A percentile compares a stretch with the other conserved stretches of the same genome.
Conservation (phyloP, 768 basidiomycete genomes). For the Mycena filopes region DNA sequence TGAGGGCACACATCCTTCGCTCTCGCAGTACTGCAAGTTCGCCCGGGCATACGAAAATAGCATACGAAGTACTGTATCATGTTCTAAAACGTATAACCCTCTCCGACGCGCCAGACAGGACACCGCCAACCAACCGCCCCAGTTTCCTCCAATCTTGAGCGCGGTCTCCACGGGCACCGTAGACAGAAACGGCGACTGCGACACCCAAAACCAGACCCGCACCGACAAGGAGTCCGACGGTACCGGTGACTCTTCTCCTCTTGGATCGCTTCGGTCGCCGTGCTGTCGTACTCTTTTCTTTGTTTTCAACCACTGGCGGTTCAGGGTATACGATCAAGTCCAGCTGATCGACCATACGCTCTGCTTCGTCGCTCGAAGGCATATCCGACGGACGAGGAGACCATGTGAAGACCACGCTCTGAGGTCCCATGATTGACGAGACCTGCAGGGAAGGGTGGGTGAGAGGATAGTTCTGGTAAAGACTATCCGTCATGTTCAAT, state of each 20-base stretch:
- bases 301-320: conserved; percentile 43
- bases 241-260: conserved; percentile 27
- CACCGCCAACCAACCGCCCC: conserved; percentile 44
- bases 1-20: too few relatives aligned
- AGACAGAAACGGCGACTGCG: conserved; percentile 71
- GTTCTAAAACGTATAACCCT: conserved; percentile 24
- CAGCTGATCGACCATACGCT: conserved; percentile 65
- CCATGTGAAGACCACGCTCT: conserved; percentile 84
- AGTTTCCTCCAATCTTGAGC: conserved; percentile 41
- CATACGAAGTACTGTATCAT: too few relatives aligned
- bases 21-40: too few relatives aligned
- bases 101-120: conserved; percentile 38
- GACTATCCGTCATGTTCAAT: conserved; percentile 66
- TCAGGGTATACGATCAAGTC: conserved; percentile 68
- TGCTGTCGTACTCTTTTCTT: conserved; percentile 38
- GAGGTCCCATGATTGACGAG: conserved; percentile 77
- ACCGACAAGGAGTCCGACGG: conserved; percentile 62
- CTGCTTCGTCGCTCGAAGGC: conserved; percentile 66
- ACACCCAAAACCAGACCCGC: conserved; percentile 77
- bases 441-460: conserved; percentile 63
- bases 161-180: conserved; percentile 42
- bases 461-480: conserved; percentile 70
- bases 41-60: too few relatives aligned
- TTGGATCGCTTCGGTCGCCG: conserved; percentile 35
- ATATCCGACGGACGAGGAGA: conserved; percentile 56